Evolutionary conservation across 169 alveolate genomes (phyloP).

Genomic region (Cryptosporidium ubiquitum): DNA sequence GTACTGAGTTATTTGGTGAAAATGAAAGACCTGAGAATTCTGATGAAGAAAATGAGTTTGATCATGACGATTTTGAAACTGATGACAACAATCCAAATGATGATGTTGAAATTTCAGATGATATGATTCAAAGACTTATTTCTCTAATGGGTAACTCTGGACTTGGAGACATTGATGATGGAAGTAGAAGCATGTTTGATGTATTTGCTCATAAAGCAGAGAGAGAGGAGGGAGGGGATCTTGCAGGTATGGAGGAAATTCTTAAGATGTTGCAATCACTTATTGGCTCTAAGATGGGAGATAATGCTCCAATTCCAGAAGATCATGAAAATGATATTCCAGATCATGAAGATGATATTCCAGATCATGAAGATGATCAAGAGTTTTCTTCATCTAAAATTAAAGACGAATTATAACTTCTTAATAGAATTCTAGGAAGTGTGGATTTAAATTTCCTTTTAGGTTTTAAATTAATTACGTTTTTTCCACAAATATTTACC

Average conservation of each 20-base stretch:
- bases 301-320: not conserved
- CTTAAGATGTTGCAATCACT: constrained; percentile 59
- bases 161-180: constrained; percentile 30
- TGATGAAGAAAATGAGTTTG: constrained; percentile 15
- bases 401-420: constrained; percentile 26
- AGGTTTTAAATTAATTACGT: not conserved
- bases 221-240: constrained; percentile 36
- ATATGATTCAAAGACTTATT: constrained; percentile 53
- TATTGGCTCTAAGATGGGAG: constrained; percentile 18
- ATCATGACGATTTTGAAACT: not conserved
- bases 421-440: not conserved
- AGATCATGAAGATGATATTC: not conserved
- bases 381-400: not conserved
- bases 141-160: constrained; percentile 63
- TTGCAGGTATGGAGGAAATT: constrained; percentile 64
- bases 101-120: constrained; percentile 64
- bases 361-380: not conserved
- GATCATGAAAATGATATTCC: not conserved
- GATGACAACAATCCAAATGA: constrained; percentile 5
- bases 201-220: constrained; percentile 59
- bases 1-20: constrained; percentile 45
- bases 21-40: constrained; percentile 10
- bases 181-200: constrained; percentile 50
- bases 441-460: not conserved
- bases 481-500: not conserved